Percentiles rank a stretch among this genome's conserved stretches.
phyloP scores from a whole-genome alignment of 169 alveolate genomes.

The Cardiosporidium cionae region DNA sequence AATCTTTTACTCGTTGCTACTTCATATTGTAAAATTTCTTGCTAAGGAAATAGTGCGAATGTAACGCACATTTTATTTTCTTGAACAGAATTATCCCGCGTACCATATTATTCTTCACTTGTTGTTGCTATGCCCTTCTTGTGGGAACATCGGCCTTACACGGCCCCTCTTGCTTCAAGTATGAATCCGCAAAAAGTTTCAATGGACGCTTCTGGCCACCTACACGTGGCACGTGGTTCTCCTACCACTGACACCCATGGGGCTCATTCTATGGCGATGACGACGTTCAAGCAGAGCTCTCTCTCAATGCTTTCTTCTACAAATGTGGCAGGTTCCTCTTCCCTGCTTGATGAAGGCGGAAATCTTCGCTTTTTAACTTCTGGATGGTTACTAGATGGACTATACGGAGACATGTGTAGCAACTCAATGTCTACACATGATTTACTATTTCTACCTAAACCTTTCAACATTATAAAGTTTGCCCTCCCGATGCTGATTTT shows the following conservation, averaged over 20 bases:
- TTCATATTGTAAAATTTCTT: not conserved
- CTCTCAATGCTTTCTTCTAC: no score
- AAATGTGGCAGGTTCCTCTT: no score
- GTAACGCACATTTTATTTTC: no score
- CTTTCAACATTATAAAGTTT: slow-evolving; percentile 46
- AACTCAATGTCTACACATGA: slow-evolving; percentile 40
- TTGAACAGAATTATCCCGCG: no score
- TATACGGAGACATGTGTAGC: slow-evolving; percentile 39
- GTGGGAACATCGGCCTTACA: slow-evolving; percentile 24
- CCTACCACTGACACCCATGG: not conserved
- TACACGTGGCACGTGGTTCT: not conserved
- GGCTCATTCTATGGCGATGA: no score
- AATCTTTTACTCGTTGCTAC: not conserved
- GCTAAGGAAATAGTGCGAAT: no score
- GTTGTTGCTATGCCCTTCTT: slow-evolving; percentile 10
- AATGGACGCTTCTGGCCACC: not conserved
- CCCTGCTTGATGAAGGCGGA: not conserved
- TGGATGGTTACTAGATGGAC: slow-evolving; percentile 9
- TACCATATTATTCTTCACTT: not conserved
- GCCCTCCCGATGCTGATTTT: slow-evolving; percentile 56
- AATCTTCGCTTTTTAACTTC: not conserved
- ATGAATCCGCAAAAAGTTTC: not conserved
- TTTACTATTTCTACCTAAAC: slow-evolving; percentile 54
- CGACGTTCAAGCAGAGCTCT: no score
- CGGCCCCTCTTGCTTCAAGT: slow-evolving; percentile 17